Percentiles rank a stretch among this genome's conserved stretches.
Conservation (phyloP, 1,284 basidiomycete genomes). For the Caloboletus inedulis region DNA sequence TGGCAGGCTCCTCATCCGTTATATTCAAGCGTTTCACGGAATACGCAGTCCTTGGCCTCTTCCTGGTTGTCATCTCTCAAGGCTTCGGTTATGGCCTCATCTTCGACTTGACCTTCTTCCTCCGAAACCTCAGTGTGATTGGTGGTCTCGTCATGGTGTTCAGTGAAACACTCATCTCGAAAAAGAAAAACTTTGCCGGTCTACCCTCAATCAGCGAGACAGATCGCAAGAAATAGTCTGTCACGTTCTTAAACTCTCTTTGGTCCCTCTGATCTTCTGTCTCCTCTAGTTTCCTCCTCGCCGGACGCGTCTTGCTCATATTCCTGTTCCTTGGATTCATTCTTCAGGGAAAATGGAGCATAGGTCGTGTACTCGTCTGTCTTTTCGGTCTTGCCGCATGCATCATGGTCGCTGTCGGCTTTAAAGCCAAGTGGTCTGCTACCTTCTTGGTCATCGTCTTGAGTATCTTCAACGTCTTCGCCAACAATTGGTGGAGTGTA, state of each 20-base stretch:
- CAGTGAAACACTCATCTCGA: constrained; percentile 87
- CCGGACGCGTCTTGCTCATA: constrained; percentile 95
- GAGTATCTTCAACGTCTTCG: constrained; percentile 94
- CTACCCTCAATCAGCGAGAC: constrained; percentile 89
- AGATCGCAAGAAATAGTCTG: constrained; percentile 97
- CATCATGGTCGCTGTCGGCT: constrained; percentile 95
- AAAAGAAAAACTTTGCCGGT: constrained; percentile 90
- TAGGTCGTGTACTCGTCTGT: constrained; percentile 83
- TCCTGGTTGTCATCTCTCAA: constrained; percentile 91
- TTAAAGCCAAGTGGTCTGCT: constrained; percentile 99
- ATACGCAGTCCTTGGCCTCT: constrained; percentile 84
- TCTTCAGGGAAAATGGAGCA: constrained; percentile 88
- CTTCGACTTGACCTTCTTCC: constrained; percentile 99
- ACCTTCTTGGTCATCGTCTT: constrained; percentile 94
- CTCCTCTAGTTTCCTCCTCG: constrained; percentile 81
- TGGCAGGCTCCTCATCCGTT: constrained; percentile 81
- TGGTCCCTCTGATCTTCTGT: constrained; percentile 5
- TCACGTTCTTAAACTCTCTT: constrained; percentile 15
- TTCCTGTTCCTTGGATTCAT: constrained; percentile 99
- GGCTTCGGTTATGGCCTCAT: constrained; percentile 94
- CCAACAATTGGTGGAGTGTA: constrained; percentile 99
- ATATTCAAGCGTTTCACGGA: constrained; percentile 89
- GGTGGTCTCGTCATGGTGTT: constrained; percentile 98
- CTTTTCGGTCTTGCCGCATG: constrained; percentile 90
- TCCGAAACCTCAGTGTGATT: constrained; percentile 90